phyloP scores from a whole-genome alignment of 2,329 filamentous ascomycete genomes.

The Colletotrichum cuscutae region DNA sequence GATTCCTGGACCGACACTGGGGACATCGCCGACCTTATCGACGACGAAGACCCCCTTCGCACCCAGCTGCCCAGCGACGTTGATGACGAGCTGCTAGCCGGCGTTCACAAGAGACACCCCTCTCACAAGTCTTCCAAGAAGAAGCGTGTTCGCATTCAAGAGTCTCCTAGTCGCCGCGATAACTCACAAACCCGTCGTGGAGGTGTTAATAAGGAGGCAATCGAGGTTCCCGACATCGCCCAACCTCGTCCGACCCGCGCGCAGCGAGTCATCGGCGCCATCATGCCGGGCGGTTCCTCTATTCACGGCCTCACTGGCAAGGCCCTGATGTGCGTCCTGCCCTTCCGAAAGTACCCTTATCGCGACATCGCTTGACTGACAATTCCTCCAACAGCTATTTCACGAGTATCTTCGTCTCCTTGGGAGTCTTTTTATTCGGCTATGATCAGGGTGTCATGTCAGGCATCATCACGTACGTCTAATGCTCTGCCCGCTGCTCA shows the following conservation, averaged over 20 bases:
- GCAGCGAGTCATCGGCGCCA: conserved; percentile 78
- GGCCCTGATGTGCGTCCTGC: conserved; percentile 79
- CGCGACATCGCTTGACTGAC: conserved; percentile 24
- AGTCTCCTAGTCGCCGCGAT: conserved; percentile 52
- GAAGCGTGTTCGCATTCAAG: conserved; percentile 78
- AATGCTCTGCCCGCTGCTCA: background rate
- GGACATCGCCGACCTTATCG: conserved; percentile 88
- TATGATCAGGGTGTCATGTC: conserved; percentile 95
- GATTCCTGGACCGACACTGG: conserved; percentile 90
- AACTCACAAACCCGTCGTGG: conserved; percentile 51
- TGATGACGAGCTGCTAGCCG: conserved; percentile 69
- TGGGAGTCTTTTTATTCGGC: conserved; percentile 89
- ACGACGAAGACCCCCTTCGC: conserved; percentile 85
- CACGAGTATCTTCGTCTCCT: conserved; percentile 88
- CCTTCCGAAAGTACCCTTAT: conserved; percentile 2
- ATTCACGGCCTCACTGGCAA: conserved; percentile 96
- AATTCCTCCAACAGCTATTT: conserved; percentile 75
- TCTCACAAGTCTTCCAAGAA: conserved; percentile 52
- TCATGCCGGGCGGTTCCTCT: conserved; percentile 87
- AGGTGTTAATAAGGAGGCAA: conserved; percentile 77
- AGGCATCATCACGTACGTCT: conserved; percentile 71
- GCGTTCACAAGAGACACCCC: conserved; percentile 56
- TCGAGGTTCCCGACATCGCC: conserved; percentile 78
- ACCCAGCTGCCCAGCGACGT: conserved; percentile 74
- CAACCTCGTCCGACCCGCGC: conserved; percentile 71